These are phyloP conservation scores for Ambrosia hybrid DNA, from an alignment of 140 eudicot genomes.

Conservation along the genomic window DNA sequence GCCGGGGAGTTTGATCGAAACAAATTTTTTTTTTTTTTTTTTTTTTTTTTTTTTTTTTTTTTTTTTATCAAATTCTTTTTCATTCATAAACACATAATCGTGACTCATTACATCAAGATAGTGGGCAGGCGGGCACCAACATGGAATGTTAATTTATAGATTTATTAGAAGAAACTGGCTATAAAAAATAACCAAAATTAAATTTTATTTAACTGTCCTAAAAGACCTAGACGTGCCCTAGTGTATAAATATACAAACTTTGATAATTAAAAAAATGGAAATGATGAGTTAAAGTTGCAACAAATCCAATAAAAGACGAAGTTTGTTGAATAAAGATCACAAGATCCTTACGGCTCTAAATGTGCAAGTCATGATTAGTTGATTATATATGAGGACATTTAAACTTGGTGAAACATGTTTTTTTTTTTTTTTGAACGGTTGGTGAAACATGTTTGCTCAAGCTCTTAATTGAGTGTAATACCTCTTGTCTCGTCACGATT, in stretches of 20 bases:
- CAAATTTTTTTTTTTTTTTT: no score
- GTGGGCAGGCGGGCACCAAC: no score
- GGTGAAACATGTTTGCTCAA: slow-evolving; percentile 1
- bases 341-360: slow-evolving; percentile 14
- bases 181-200: background rate
- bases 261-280: background rate
- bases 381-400: background rate
- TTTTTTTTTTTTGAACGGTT: no score
- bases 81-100: no score
- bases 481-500: background rate
- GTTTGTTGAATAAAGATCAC: slow-evolving; percentile 10
- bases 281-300: slow-evolving; percentile 9
- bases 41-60: no score
- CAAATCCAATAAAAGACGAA: background rate
- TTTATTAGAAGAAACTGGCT: background rate
- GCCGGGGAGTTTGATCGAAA: no score
- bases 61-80: no score
- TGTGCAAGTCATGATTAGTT: slow-evolving; percentile 7
- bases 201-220: no score
- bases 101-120: no score
- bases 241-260: background rate
- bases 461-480: slow-evolving; percentile 6
- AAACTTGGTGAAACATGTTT: slow-evolving; percentile 12
- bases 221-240: background rate
- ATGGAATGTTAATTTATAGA: background rate